Evolutionary conservation across 2,329 filamentous ascomycete species (phyloP).

Genomic region (Volutella citrinella): DNA sequence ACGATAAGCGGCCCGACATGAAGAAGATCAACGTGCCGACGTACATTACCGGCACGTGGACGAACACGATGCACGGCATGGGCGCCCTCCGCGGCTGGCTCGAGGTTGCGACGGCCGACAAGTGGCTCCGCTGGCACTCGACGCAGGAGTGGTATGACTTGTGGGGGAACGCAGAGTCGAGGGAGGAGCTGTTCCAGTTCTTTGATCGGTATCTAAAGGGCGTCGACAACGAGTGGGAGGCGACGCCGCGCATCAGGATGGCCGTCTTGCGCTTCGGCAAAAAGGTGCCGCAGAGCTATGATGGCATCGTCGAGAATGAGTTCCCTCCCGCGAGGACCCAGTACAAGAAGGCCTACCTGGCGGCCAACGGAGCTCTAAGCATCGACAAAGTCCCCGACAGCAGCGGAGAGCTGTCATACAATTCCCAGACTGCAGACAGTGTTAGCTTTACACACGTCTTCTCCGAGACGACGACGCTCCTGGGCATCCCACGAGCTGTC

Average conservation of each 20-base stretch:
- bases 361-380: not conserved
- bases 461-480: constrained; percentile 1
- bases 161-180: constrained; percentile 28
- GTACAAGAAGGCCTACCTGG: constrained; percentile 3
- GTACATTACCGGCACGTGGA: constrained; percentile 21
- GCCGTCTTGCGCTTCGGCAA: constrained; percentile 27
- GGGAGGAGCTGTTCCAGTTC: constrained; percentile 37
- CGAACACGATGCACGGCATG: constrained; percentile 21
- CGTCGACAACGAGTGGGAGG: too few species aligned
- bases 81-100: constrained; percentile 32
- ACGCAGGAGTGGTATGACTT: constrained; percentile 46
- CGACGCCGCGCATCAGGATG: constrained; percentile 40
- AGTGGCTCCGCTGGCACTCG: constrained; percentile 41
- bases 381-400: not conserved
- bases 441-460: constrained; percentile 2
- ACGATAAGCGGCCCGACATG: constrained; percentile 21
- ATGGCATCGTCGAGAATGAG: constrained; percentile 23
- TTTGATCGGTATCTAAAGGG: constrained; percentile 48
- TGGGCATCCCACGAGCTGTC: constrained; percentile 7
- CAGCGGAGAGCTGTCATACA: too few species aligned
- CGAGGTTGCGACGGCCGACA: constrained; percentile 34
- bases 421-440: not conserved
- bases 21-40: constrained; percentile 18
- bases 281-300: constrained; percentile 19
- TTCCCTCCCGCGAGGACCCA: constrained; percentile 25